Evolutionary conservation across 192 early-diverging fungal species (phyloP).

Genomic region (Backusella psychrophila): DNA sequence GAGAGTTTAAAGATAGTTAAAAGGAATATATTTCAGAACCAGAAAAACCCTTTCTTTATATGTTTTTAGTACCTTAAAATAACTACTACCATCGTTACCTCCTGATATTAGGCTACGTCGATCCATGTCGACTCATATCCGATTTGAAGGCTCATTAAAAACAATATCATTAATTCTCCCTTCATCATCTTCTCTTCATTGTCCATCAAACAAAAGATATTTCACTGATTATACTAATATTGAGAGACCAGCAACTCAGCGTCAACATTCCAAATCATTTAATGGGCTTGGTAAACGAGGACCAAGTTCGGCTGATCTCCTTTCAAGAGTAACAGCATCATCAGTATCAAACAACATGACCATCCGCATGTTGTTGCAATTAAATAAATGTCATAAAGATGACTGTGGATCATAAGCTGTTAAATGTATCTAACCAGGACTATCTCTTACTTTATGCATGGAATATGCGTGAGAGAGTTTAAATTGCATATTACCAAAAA

Average conservation of each 20-base stretch:
- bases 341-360: slow-evolving; percentile 7
- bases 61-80: too few species aligned
- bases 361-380: slow-evolving; percentile 23
- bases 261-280: neutral
- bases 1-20: too few species aligned
- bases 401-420: slow-evolving; percentile 23
- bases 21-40: too few species aligned
- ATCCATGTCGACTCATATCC: neutral
- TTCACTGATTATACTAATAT: slow-evolving; percentile 14
- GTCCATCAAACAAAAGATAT: neutral
- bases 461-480: slow-evolving; percentile 16
- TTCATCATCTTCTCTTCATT: neutral
- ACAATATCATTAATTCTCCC: neutral
- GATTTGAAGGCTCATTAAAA: neutral
- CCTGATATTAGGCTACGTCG: neutral
- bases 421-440: slow-evolving; percentile 29
- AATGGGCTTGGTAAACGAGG: neutral
- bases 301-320: slow-evolving; percentile 20
- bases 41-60: too few species aligned
- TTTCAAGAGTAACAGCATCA: neutral
- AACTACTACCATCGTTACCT: neutral
- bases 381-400: slow-evolving; percentile 21
- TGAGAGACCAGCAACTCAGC: neutral
- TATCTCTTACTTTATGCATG: slow-evolving; percentile 24
- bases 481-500: neutral